phyloP scores from a whole-genome alignment of 1,284 basidiomycete genomes.

The Neonothopanus nambi region DNA sequence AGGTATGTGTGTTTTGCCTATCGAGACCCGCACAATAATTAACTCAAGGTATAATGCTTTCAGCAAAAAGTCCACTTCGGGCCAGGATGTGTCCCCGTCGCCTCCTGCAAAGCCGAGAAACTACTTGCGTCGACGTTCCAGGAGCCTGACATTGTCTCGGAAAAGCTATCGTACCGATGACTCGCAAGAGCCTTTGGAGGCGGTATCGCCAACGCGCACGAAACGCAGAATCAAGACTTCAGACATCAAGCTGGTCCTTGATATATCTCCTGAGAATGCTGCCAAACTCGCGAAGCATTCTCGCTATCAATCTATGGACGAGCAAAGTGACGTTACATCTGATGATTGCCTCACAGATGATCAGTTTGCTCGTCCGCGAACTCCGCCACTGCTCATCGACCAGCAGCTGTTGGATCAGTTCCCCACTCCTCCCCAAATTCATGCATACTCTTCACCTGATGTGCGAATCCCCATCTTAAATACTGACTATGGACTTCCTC shows the following conservation, averaged over 20 bases:
- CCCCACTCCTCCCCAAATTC: conserved; percentile 8
- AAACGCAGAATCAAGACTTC: conserved; percentile 7
- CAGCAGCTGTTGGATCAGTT: conserved; percentile 11
- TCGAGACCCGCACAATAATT: too few species aligned
- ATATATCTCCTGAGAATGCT: conserved; percentile 1
- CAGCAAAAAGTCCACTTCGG: not conserved
- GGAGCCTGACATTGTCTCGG: not conserved
- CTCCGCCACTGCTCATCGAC: conserved; percentile 8
- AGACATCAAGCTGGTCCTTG: conserved; percentile 7
- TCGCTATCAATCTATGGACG: not conserved
- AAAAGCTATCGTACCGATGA: not conserved
- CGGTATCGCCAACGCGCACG: not conserved
- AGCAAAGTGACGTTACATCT: not conserved
- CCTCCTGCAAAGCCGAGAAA: not conserved
- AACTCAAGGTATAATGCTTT: too few species aligned
- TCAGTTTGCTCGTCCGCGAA: not conserved
- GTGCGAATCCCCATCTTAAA: conserved; percentile 3
- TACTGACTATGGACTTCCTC: not conserved
- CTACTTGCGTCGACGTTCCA: not conserved
- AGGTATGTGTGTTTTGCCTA: not conserved
- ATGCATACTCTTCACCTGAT: conserved; percentile 6
- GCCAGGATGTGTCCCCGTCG: not conserved
- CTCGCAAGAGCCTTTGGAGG: not conserved
- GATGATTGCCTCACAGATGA: not conserved
- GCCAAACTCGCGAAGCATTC: not conserved